Evolutionary conservation across 805 yeast genomes (phyloP), one percentile per base, ranked within the genome.

Genomic region (Teunomyces stri): DNA sequence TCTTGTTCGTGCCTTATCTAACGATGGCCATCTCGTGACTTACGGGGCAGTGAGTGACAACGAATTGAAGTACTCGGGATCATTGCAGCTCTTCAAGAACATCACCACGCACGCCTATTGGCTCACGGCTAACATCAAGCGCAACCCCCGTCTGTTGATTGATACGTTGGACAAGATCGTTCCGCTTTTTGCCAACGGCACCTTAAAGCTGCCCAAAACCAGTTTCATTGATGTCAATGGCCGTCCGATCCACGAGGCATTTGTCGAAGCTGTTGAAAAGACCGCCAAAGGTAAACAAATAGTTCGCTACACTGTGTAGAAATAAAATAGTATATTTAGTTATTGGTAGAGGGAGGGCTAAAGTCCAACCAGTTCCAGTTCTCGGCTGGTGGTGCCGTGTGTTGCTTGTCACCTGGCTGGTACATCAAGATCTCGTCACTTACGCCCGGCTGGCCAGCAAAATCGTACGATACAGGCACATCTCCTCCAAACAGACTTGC

Each of bases 91-190:
- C 47, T 64, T 56, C 51, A 67, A 65, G 46, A 64, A 66, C 49
- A 52, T 67, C 44, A 56, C 62, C 13, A 53, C 64, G 27, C 54
- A 46, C 15, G 59, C 68, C 13, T 68, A 63, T 55, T 68, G 72
- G 71, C 55, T 67, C 38, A 64, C 66, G 28, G 47, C 58, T 13
- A 66, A 65, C 46, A 55, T 53, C 38, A 42, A 43, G 20, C 37
- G 29, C 3, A 34, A 85, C 55, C 92, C 94, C 3, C 74, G 75
- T 28, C 72, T 75, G 29, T 86, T 86, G 62, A 71, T 74, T 35
- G 69, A 71, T 3, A 78, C 85, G n/a, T 72, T 87, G 27, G 52
- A 68, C 6, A 79, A 73, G 29, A 70, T 89, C 36, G 70, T 85
- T 37, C 69, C 79, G 41, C 68, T 85, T 54, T 85, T 84, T 64